A percentile compares a stretch with the other conserved stretches of the same genome.
Conservation (phyloP, 805 yeast species). For the Saccharomycopsis sp. region DNA sequence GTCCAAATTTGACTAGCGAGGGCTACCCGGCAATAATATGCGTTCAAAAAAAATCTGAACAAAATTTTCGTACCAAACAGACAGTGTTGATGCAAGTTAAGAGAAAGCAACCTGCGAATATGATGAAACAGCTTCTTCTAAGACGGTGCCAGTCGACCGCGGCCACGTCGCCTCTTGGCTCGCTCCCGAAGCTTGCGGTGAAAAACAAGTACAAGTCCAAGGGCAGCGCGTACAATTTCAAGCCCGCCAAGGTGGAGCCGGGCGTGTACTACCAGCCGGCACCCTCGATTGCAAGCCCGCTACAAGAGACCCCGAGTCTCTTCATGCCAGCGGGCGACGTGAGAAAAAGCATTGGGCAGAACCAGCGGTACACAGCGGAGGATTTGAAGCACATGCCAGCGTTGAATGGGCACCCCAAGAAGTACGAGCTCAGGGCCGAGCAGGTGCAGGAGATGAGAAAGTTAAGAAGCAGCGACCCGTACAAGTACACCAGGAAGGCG, state of each 20-base stretch:
- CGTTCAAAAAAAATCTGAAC: too few species aligned
- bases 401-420: conserved; percentile 31
- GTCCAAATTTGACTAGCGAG: neutral
- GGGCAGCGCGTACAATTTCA: conserved; percentile 18
- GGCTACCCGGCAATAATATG: neutral
- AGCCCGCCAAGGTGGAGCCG: conserved; percentile 18
- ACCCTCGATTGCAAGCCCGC: conserved; percentile 20
- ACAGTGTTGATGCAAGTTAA: too few species aligned
- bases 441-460: conserved; percentile 48
- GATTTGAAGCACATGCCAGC: conserved; percentile 34
- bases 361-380: conserved; percentile 24
- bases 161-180: too few species aligned
- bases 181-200: conserved; percentile 2
- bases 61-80: too few species aligned
- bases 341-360: conserved; percentile 34
- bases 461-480: conserved; percentile 51
- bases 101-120: too few species aligned
- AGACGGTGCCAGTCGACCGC: too few species aligned
- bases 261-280: conserved; percentile 20
- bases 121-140: too few species aligned
- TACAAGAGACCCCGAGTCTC: conserved; percentile 48
- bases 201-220: conserved; percentile 15
- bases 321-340: conserved; percentile 59
- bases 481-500: conserved; percentile 50
- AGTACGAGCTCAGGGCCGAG: conserved; percentile 47